Base-by-base conservation (phyloP, 1,139 yeast species). In the Saccharomyces hybrid region DNA sequence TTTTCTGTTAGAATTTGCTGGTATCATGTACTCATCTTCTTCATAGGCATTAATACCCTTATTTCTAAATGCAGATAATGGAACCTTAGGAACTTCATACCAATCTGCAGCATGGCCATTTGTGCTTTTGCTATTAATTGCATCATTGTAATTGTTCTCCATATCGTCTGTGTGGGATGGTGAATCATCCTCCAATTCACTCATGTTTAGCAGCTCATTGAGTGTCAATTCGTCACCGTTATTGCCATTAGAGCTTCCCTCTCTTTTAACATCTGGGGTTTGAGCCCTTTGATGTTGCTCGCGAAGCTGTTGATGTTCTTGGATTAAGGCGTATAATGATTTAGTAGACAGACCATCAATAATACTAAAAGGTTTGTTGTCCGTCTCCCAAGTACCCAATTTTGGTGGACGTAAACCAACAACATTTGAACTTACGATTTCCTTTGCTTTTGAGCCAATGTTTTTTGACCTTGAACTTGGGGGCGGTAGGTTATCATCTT, bases 261-360 rank as follows among this genome's bases (percentile, higher is more conserved):
- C 58, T 62, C 29, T 56, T 54, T 51, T 61, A 11, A 31, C n/a
- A 13, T 56, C 60, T n/a, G 55, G 60, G 1, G 59, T 57, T 55
- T 44, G 65, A 19, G 59, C 56, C 49, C 53, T 62, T 55, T 56
- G 62, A 28, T 54, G 60, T 53, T 56, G 65, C 52, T 63, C 72
- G 49, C 57, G 55, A 23, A 60, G 55, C 47, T 66, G 66, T 54
- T 63, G 69, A 52, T 62, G 65, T 47, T 62, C 70, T 50, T 65
- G 70, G 19, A 66, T 62, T 46, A 68, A 54, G 1, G 84, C 75
- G 70, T 78, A 71, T 55, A 90, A 75, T 1, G 95, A 84, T 55
- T 97, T 77, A 0, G 98, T 93, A 0, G 96, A 84, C 34, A 88
- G 77, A 5, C 99, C 98, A 69, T 93, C 98, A 63, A 93, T 91